Conservation (phyloP, 78 protist species). For the Mantamonas sphyraenae region DNA sequence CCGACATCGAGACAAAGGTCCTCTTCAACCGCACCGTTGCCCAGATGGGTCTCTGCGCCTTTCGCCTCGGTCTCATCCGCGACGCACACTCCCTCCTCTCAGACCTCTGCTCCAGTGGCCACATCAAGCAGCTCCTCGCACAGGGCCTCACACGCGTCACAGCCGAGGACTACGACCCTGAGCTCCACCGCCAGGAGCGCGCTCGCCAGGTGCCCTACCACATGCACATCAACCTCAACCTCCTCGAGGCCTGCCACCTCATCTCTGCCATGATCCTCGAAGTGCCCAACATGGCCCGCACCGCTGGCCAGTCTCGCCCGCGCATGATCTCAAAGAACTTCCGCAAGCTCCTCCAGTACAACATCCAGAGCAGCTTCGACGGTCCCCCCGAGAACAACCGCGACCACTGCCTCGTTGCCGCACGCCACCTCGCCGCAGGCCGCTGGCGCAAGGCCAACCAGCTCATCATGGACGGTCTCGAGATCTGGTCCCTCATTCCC, state of each 20-base stretch:
- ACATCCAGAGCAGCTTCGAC: no score
- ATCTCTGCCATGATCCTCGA: constrained; percentile 82
- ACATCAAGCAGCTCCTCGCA: constrained; percentile 74
- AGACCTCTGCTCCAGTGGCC: constrained; percentile 34
- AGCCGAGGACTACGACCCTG: neutral
- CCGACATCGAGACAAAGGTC: constrained; percentile 57
- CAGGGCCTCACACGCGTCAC: constrained; percentile 48
- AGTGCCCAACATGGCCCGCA: constrained; percentile 67
- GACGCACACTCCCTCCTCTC: constrained; percentile 76
- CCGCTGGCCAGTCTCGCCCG: neutral
- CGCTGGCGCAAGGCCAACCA: constrained; percentile 63
- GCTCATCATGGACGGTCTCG: constrained; percentile 29
- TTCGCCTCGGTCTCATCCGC: constrained; percentile 70
- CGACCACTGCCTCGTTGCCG: constrained; percentile 67
- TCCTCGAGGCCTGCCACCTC: constrained; percentile 81
- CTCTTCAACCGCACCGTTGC: constrained; percentile 89
- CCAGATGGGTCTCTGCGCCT: constrained; percentile 90
- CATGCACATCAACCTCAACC: constrained; percentile 89
- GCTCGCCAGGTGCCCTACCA: constrained; percentile 82
- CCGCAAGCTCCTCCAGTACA: constrained; percentile 63
- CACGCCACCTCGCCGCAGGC: constrained; percentile 61
- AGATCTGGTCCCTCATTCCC: constrained; percentile 58
- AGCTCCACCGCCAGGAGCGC: neutral
- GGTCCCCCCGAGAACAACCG: constrained; percentile 87
- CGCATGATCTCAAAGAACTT: constrained; percentile 52